Percentiles rank a stretch among this genome's conserved stretches.
These are phyloP conservation scores for Ceratocystis harringtonii DNA, from an alignment of 2,329 filamentous ascomycete genomes.

Conservation along the genomic window DNA sequence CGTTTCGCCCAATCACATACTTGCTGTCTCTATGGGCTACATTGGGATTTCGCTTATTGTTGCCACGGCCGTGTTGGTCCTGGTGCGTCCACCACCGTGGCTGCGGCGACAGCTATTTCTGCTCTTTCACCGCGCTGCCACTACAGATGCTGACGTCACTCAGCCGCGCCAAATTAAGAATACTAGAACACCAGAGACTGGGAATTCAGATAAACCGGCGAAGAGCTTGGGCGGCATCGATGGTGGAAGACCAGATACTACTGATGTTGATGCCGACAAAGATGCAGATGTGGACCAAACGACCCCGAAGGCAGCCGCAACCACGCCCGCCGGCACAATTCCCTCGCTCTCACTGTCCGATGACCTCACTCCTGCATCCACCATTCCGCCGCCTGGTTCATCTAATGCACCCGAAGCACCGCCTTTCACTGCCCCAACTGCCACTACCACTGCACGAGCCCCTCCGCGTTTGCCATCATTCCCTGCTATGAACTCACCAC, in stretches of 20 bases:
- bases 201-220: no score
- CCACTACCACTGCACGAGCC: conserved; percentile 21
- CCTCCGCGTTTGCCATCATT: conserved; percentile 30
- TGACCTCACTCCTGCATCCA: conserved; percentile 21
- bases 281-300: conserved; percentile 28
- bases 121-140: conserved; percentile 7
- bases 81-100: conserved; percentile 39
- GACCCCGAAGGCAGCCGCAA: conserved; percentile 36
- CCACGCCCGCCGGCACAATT: conserved; percentile 23
- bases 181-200: no score
- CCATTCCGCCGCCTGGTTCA: conserved; percentile 11
- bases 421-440: conserved; percentile 20
- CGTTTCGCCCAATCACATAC: neutral
- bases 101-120: conserved; percentile 28
- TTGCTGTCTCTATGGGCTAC: conserved; percentile 33
- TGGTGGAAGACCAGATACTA: neutral
- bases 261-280: conserved; percentile 14
- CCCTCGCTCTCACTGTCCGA: conserved; percentile 34
- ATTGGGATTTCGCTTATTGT: conserved; percentile 48
- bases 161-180: neutral
- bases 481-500: conserved; percentile 37
- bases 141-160: neutral
- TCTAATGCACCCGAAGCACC: neutral
- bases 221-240: no score
- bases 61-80: conserved; percentile 43